Percentiles rank a stretch among this genome's conserved stretches.
These are phyloP conservation scores for Naematelia aurantialba DNA, from an alignment of 768 basidiomycete genomes.

Conservation along the genomic window DNA sequence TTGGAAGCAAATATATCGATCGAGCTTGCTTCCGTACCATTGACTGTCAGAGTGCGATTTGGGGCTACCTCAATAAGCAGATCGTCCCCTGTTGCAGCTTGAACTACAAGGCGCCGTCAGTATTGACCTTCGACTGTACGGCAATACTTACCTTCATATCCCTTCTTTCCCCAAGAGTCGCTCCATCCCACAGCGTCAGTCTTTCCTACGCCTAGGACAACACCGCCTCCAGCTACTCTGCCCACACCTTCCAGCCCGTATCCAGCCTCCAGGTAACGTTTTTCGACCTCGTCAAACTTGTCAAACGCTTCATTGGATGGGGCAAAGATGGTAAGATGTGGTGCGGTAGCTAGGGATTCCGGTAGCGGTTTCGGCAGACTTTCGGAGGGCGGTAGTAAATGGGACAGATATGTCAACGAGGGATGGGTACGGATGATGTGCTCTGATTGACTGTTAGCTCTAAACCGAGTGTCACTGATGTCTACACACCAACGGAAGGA, in stretches of 20 bases:
- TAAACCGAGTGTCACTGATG: background rate
- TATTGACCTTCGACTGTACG: background rate
- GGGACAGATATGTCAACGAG: slow-evolving; percentile 68
- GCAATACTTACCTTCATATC: slow-evolving; percentile 15
- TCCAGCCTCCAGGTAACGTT: slow-evolving; percentile 80
- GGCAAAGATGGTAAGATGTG: slow-evolving; percentile 81
- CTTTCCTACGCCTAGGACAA: slow-evolving; percentile 31
- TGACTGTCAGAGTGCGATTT: slow-evolving; percentile 54
- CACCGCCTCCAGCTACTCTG: slow-evolving; percentile 62
- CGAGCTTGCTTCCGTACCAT: slow-evolving; percentile 55
- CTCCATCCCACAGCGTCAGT: slow-evolving; percentile 49
- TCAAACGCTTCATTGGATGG: slow-evolving; percentile 79
- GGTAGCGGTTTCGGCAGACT: slow-evolving; percentile 54
- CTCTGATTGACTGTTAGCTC: slow-evolving; percentile 53
- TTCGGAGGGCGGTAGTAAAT: slow-evolving; percentile 58
- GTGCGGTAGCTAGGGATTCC: slow-evolving; percentile 52
- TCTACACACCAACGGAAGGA: slow-evolving; percentile 62
- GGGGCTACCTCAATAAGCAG: slow-evolving; percentile 51
- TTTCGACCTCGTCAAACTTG: slow-evolving; percentile 71
- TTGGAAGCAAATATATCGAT: slow-evolving; percentile 89
- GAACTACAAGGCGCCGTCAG: slow-evolving; percentile 10
- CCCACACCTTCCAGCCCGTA: slow-evolving; percentile 76
- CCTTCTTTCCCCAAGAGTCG: slow-evolving; percentile 32
- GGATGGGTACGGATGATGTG: slow-evolving; percentile 60
- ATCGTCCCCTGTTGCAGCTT: slow-evolving; percentile 22